Base-by-base conservation (phyloP, 2,329 filamentous ascomycete genomes). In the Cercospora brassicicola region DNA sequence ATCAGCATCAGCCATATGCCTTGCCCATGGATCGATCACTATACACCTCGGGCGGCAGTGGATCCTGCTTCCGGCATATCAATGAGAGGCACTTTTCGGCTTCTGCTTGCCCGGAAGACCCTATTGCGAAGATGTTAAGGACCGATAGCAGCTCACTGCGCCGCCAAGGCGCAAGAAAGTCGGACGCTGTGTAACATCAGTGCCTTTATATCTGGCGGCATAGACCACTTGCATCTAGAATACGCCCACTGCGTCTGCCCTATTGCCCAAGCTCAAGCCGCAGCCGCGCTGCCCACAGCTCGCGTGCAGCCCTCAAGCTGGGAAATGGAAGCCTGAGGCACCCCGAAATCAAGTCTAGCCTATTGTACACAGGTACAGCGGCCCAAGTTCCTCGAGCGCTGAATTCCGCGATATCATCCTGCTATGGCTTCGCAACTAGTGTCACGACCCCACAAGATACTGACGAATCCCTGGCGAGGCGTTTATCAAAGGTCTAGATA, bases 391-490 rank as follows among this genome's bases (percentile, higher is more conserved):
- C 55, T 18, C 31, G 55, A n/a, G 55, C 55, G 55, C 28, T 15
- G n/a, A 57, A 33, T 57, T 33, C 55, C 55, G 55, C 55, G 55
- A 57, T 57, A 57, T 33, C 55, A 33, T 31, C 28, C 55, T 31
- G n/a, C 55, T 23, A 57, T 57, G 31, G 28, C 26, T 57, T 31
- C 55, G 15, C 31, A 36, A 31, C 55, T 57, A 18, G 55, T 57
- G 15, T 57, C 55, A 33, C 31, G 13, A n/a, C 28, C 28, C 28
- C 55, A 57, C 55, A 57, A 10, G 55, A 31, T 57, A 57, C 9
- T 57, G 48, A 57, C 55, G 10, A 30, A 36, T 36, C 28, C 55
- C 28, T 31, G 26, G 3, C 28, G 31, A 33, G 26, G 28, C 55
- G 33, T 39, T 57, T 33, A 57, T 57, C 55, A 15, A 23, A 53